Base-by-base conservation (phyloP, 345 rosid species). In the Chamaenerion angustifolium region DNA sequence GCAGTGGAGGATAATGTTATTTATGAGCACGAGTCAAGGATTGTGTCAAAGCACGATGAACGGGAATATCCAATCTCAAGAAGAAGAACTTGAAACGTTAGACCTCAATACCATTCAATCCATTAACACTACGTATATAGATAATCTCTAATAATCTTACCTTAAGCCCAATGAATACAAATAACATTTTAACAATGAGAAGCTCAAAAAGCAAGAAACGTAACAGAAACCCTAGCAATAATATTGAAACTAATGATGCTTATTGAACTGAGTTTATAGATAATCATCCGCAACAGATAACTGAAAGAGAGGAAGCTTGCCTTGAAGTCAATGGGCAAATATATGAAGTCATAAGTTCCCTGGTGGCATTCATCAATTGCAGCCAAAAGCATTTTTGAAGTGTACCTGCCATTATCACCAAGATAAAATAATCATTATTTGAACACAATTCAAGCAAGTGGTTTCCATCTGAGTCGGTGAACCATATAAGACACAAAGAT, bases 301-400 rank as follows among this genome's bases (percentile, higher is more conserved):
- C 31, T 16, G 40, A 52, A 48, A 55, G 8, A 11, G 46, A 46
- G 40, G 52, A 43, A 43, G 59, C 71, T 65, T 70, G 57, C 93
- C 87, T 80, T 80, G 45, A 83, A 83, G 59, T 83, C 87, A 58
- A 83, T 83, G 8, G 84, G 93, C 40, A 83, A 66, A 65, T 80
- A 83, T 53, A 83, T 54, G 62, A 83, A 80, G 65, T 80, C 70
- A 19, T 80, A 83, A 27, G 80, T 69, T 63, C 93, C 93, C 63
- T 64, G 65, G 54, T 74, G 80, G 16, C 48, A 64, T 62, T 82
- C 87, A 40, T 83, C 87, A 48, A 80, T 77, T 56, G 87, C 84
- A 56, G 84, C 80, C 64, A 83, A 58, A 44, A 80, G 75, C 84
- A 83, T 77, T 64, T 83, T 80, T 11, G 93, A 80, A 45, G 84